Evolutionary conservation across 495 filamentous ascomycete species (phyloP), one percentile per base, ranked within the genome.

Genomic region (Neohortaea acidophila): DNA sequence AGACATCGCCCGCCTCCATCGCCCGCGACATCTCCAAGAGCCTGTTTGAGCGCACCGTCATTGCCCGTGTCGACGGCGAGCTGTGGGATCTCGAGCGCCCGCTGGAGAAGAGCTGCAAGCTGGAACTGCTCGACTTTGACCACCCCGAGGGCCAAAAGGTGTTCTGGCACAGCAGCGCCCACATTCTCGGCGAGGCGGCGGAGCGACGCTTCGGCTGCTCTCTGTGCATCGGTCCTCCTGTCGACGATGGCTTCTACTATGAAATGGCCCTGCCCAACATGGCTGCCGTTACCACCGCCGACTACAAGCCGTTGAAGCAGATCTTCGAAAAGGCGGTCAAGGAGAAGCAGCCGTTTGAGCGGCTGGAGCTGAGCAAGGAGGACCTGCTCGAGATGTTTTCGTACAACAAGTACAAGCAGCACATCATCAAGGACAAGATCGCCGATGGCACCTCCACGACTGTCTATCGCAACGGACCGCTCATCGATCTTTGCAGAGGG

Each of bases 241-340:
- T 83, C 22, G 75, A 86, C 11, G 77, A 86, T 59, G 89, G 91
- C 24, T 97, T 96, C 69, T 96, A 91, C 67, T 96, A 96, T 59
- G 87, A 97, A 54, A 94, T 96, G 85, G 77, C 75, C 12, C 70
- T 94, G 15, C 77, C 78, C 18, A 79, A 73, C 18, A 72, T 70
- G 44, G 71, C 70, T 34, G 75, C 77, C 24, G 85, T 97, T 18
- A 67, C 68, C 38, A 62, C 73, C 36, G 58, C 65, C 29, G 89
- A 97, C 54, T 84, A 81, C 72, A 69, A 78, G 40, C 72, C 82
- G 0, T 61, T 97, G 24, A 84, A 91, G 55, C 77, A 59, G 37
- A 73, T 80, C 39, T 79, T 79, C 10, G 58, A 63, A 33, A 73
- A 77, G 45, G 79, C 84, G 41, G 83, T 93, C 52, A 94, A 93